Conservation (phyloP, 495 filamentous ascomycete species). For the Ramalina peruviana region DNA sequence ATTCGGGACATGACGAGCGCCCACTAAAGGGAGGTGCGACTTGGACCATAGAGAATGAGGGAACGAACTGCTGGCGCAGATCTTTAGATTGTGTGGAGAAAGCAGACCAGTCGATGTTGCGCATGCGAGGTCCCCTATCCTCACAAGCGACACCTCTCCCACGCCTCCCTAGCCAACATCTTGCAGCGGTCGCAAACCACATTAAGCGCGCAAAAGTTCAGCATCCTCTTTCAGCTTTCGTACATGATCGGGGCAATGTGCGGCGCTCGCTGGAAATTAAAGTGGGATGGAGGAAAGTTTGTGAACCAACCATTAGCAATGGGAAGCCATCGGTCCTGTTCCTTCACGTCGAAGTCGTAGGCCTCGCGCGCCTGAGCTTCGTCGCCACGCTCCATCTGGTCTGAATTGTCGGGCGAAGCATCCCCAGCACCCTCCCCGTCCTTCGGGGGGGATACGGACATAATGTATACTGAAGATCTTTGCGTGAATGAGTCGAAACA, state of each 20-base stretch:
- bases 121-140: conserved; percentile 17
- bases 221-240: background rate
- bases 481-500: conserved; percentile 6
- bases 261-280: conserved; percentile 37
- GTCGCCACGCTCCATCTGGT: conserved; percentile 45
- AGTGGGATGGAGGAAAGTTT: conserved; percentile 17
- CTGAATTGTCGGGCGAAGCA: conserved; percentile 79
- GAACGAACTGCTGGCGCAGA: conserved; percentile 25
- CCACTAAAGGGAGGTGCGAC: conserved; percentile 20
- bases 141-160: conserved; percentile 36
- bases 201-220: conserved; percentile 33
- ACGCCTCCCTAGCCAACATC: conserved; percentile 23
- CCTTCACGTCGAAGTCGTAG: conserved; percentile 98
- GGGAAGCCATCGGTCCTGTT: conserved; percentile 98
- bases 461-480: conserved; percentile 42
- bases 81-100: conserved; percentile 21
- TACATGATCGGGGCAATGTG: conserved; percentile 32
- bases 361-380: conserved; percentile 47
- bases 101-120: conserved; percentile 17
- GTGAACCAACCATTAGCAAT: conserved; percentile 95
- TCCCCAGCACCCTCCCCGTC: conserved; percentile 82
- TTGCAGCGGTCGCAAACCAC: conserved; percentile 20
- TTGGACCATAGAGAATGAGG: conserved; percentile 24
- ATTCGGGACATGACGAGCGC: conserved; percentile 25
- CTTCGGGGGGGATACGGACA: conserved; percentile 93